Base-by-base conservation (phyloP, 2,329 filamentous ascomycete genomes). In the Neofusicoccum parvum region DNA sequence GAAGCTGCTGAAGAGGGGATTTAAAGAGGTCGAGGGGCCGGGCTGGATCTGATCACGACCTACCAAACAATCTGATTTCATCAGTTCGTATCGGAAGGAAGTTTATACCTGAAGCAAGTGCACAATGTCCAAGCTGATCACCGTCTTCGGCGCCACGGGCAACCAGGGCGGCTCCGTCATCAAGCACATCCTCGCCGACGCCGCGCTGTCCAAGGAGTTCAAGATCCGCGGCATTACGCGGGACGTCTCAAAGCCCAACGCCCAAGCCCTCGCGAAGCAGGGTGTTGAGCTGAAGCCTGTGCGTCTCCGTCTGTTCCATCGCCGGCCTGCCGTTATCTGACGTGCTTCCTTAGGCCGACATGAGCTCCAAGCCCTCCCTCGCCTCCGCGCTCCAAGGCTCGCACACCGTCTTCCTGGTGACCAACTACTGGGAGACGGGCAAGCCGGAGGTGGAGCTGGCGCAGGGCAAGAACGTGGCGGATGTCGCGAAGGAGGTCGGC, bases 71-170 rank as follows among this genome's bases (percentile, higher is more conserved):
- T 7, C 6, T 5, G 5, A 7, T 7, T 7, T 7, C 27, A 32
- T 32, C 27, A 32, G 1, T 32, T 5, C 27, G 1, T 32, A 32
- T 32, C 5, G 6, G 27, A 32, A 32, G 27, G 6, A 7, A 32
- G 1, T 32, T 5, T 5, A 7, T 1, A 11, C 2, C 11, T 0
- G 11, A 7, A 11, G 6, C 41, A 45, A 7, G 23, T 23, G 23
- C 23, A 23, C 23, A 37, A 60, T 62, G 59, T 50, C 64, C 67
- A 84, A 82, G 69, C 76, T 85, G 70, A 79, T 88, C 71, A 83
- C 82, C 50, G 79, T 89, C 12, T 84, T 88, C 69, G 86, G 86
- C 34, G 83, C 86, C 49, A 88, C 86, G 17, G 86, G 87, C 66
- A 82, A 53, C 66, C 87, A 90, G 75, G 87, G 87, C 51, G 83